Conservation (phyloP, 495 filamentous ascomycete genomes). For the Podospora comata region DNA sequence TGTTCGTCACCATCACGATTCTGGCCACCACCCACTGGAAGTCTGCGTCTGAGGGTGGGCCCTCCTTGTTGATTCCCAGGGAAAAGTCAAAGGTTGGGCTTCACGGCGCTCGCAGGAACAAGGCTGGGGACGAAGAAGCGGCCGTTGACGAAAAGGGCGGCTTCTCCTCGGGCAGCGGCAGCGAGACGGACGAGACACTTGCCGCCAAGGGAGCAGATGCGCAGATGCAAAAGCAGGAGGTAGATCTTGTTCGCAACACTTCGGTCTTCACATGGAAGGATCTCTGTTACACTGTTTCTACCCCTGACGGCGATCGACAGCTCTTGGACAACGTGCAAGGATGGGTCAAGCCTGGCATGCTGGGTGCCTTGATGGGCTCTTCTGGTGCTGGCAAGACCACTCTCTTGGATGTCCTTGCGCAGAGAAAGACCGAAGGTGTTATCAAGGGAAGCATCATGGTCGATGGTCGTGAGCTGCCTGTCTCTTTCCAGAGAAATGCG, state of each 20-base stretch:
- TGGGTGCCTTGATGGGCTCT: constrained; percentile 79
- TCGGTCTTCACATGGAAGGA: constrained; percentile 60
- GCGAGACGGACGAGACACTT: constrained; percentile 10
- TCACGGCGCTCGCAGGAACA: not conserved
- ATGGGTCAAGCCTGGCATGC: constrained; percentile 73
- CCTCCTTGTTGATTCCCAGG: constrained; percentile 5
- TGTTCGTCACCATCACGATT: constrained; percentile 66
- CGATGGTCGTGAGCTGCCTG: constrained; percentile 65
- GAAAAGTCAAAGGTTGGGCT: not conserved
- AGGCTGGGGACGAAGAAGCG: constrained; percentile 31
- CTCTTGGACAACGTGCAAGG: constrained; percentile 69
- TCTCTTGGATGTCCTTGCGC: constrained; percentile 63
- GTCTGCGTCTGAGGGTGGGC: constrained; percentile 39
- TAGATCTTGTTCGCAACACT: constrained; percentile 47
- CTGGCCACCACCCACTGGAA: constrained; percentile 54
- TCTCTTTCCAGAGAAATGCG: constrained; percentile 77
- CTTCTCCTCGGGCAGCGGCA: constrained; percentile 13
- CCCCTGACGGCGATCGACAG: constrained; percentile 52
- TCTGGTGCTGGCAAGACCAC: constrained; percentile 78
- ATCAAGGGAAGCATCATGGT: constrained; percentile 71
- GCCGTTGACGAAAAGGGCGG: constrained; percentile 43
- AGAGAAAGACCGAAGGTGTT: constrained; percentile 70
- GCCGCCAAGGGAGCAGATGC: constrained; percentile 25
- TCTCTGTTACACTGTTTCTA: constrained; percentile 62
- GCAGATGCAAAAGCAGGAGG: not conserved